phyloP scores from a whole-genome alignment of 2,329 filamentous ascomycete genomes.

The Cladosporium velox region DNA sequence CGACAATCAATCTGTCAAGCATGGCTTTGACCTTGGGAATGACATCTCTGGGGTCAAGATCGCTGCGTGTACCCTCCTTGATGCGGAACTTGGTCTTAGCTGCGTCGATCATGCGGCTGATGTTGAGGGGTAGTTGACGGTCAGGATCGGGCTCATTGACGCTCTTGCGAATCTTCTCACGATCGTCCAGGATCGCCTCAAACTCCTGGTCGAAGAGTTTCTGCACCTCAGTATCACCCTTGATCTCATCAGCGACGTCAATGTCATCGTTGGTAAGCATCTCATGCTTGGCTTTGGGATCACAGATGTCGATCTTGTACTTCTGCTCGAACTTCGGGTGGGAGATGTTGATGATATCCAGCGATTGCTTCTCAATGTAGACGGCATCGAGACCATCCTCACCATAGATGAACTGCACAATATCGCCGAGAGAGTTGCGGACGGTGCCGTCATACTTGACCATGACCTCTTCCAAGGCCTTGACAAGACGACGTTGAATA shows the following conservation, averaged over 20 bases:
- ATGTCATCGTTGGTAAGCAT: slow-evolving; percentile 69
- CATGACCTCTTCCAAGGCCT: slow-evolving; percentile 96
- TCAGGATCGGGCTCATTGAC: slow-evolving; percentile 75
- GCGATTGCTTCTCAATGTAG: slow-evolving; percentile 87
- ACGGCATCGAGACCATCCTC: slow-evolving; percentile 95
- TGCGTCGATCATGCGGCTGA: slow-evolving; percentile 85
- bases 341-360: slow-evolving; percentile 83
- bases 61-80: slow-evolving; percentile 80
- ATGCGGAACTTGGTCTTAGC: slow-evolving; percentile 90
- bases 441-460: slow-evolving; percentile 98
- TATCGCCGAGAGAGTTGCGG: slow-evolving; percentile 92
- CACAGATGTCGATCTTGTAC: slow-evolving; percentile 87
- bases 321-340: slow-evolving; percentile 74
- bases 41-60: slow-evolving; percentile 84
- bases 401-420: slow-evolving; percentile 96
- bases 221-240: slow-evolving; percentile 85
- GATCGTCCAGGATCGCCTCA: slow-evolving; percentile 73
- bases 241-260: slow-evolving; percentile 83
- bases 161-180: slow-evolving; percentile 71
- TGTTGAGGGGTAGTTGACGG: slow-evolving; percentile 90
- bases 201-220: slow-evolving; percentile 85
- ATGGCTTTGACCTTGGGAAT: slow-evolving; percentile 76
- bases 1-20: slow-evolving; percentile 76
- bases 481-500: slow-evolving; percentile 96
- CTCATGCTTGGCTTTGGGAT: slow-evolving; percentile 52